These are phyloP conservation scores for Helichrysum umbraculigerum DNA, from an alignment of 129 eudicot genomes.

Conservation along the genomic window DNA sequence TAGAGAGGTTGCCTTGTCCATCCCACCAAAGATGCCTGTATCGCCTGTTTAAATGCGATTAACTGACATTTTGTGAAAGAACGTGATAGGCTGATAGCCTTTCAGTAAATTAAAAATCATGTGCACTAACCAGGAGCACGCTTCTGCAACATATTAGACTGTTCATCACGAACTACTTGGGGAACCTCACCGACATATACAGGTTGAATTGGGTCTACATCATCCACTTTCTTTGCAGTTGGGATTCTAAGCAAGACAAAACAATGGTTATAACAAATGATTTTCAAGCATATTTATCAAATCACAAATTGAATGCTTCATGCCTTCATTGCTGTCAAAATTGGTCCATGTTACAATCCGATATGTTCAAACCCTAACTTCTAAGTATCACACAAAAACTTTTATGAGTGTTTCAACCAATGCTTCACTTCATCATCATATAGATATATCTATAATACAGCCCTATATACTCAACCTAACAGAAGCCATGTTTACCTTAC, in stretches of 20 bases:
- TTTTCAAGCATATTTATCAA: constrained; percentile 9
- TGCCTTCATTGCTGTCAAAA: constrained; percentile 4
- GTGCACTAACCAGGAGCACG: constrained; percentile 59
- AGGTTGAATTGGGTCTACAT: constrained; percentile 63
- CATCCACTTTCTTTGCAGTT: constrained; percentile 55
- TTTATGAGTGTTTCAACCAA: constrained; percentile 8
- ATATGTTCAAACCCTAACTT: neutral
- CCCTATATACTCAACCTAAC: constrained; percentile 13
- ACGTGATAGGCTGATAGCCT: constrained; percentile 11
- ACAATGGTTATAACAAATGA: constrained; percentile 2
- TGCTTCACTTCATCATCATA: constrained; percentile 4
- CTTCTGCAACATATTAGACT: constrained; percentile 48
- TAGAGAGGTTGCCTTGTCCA: constrained; percentile 76
- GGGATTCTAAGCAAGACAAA: constrained; percentile 52
- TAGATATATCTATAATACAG: neutral
- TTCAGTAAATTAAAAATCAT: constrained; percentile 13
- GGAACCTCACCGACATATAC: constrained; percentile 91
- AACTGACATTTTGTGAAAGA: constrained; percentile 4
- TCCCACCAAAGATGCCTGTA: constrained; percentile 68
- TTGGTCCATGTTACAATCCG: neutral
- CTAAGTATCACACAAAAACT: neutral
- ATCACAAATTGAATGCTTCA: constrained; percentile 1
- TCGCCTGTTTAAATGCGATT: constrained; percentile 52
- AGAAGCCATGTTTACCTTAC: neutral
- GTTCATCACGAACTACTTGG: constrained; percentile 84